Base-by-base conservation (phyloP, 2,329 filamentous ascomycete genomes). In the Cladosporium sp. region DNA sequence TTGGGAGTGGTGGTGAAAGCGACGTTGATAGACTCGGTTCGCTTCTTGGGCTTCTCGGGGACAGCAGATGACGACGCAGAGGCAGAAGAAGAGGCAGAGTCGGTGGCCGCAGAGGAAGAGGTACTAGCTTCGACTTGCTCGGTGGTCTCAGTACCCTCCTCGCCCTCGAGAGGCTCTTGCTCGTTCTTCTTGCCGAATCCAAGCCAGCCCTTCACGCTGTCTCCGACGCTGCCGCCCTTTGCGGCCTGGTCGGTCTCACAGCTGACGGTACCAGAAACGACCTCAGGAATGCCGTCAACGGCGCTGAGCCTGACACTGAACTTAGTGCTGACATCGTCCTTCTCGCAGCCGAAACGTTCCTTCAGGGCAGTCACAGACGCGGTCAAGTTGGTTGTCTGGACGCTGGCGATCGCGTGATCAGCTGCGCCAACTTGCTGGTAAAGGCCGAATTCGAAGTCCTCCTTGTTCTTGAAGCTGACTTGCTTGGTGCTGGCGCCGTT, bases 121-220 rank as follows among this genome's bases (percentile, higher is more conserved):
- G 70, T 65, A 2, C 62, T 57, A 30, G 68, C 62, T 6, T 67
- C 62, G 25, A 68, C 61, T 19, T 60, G 74, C 48, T 78, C 74
- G 2, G 70, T 64, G 9, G 65, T 60, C 36, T 78, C 80, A 18
- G 73, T 76, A 11, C 78, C 78, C 39, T 67, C 65, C 16, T 57
- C 67, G 42, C 84, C 86, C 52, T 80, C 78, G 29, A 95, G 64
- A 7, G 79, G 73, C 55, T 79, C 78, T 69, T 95, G 86, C 50
- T 92, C 87, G 71, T 95, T 95, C 72, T 88, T 89, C 62, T 87
- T 87, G 20, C 92, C 93, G 65, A 97, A 91, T 5, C 93, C 93
- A 64, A 98, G 94, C 55, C 96, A 80, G 57, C 91, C 94, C 77
- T 98, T 98, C 57, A 97, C 88, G 38, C 89, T 91, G 63, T 95